Evolutionary conservation across 257 asterid genomes (phyloP), one percentile per base, ranked within the genome.

Genomic region (Primulina tabacum): DNA sequence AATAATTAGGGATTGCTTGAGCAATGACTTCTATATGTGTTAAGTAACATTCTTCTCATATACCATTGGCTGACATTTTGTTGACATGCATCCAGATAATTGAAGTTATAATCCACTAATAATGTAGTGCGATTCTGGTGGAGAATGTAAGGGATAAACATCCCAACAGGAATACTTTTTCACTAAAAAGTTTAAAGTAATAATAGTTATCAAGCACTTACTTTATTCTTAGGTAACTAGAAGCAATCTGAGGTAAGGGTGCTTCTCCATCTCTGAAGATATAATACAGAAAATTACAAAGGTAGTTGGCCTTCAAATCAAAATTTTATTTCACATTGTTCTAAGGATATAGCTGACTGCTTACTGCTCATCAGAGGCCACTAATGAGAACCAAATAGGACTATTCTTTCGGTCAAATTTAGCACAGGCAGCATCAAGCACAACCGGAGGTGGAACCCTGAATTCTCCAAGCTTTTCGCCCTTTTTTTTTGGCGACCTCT

Each of bases 221-320:
- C 99, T 95, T 95, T 80, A 95, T 87, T 85, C 99, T 87, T 79
- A 95, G 83, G 89, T 89, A 95, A 77, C 86, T 89, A 35, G 97
- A 88, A 63, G 95, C 74, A 73, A 92, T 84, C 83, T 95, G 99
- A 68, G 97, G 96, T 89, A 92, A 76, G 40, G 90, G 86, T 34
- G 70, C 82, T 79, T 81, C 83, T 82, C 88, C 98, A 65, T 79
- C 89, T 85, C 97, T 91, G 87, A 53, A 83, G 82, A 52, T 60
- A 61, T 57, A 73, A 56, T 14, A 1, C 17, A 67, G 26, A 76
- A 75, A 60, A 87, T 75, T 47, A 84, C 73, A 70, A 40, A 32
- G 58, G 65, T 18, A 76, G 20, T 6, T 26, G 56, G 64, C 64
- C 64, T 40, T 56, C 55, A 47, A 50, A 50, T 16, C 0, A 50